A percentile compares a stretch with the other conserved stretches of the same genome.
Conservation (phyloP, 345 rosid genomes). For the Heritiera littoralis region DNA sequence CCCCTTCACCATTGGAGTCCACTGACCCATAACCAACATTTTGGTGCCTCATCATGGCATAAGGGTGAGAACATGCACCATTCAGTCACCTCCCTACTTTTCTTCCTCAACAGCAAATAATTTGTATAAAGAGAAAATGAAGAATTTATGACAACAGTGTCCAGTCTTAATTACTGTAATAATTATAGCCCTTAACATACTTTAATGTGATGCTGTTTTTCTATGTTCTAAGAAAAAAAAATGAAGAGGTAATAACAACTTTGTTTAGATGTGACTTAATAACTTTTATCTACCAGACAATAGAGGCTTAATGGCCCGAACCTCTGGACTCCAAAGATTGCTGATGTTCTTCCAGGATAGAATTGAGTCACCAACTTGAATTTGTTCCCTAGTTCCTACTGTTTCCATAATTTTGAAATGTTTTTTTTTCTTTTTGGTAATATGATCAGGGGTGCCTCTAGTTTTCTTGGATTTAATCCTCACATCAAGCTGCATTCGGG, state of each 20-base stretch:
- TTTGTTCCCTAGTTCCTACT: background rate
- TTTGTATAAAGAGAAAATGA: background rate
- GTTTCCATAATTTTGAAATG: background rate
- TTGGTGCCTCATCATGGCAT: constrained; percentile 25
- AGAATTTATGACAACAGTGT: background rate
- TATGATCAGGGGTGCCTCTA: too few relatives aligned
- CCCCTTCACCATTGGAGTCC: constrained; percentile 20
- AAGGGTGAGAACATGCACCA: constrained; percentile 5
- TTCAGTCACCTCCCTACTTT: background rate
- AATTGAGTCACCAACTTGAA: background rate
- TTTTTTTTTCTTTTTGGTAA: too few relatives aligned
- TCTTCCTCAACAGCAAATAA: background rate
- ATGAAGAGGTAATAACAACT: background rate
- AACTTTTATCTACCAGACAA: background rate
- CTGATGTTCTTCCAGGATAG: background rate
- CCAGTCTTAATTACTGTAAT: background rate
- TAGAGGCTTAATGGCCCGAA: background rate
- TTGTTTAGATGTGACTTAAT: background rate
- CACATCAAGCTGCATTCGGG: background rate
- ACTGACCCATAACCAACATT: constrained; percentile 24
- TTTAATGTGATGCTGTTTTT: background rate
- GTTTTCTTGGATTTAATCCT: background rate
- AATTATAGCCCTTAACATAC: background rate
- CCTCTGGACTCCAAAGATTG: background rate
- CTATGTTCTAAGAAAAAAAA: background rate